phyloP scores from a whole-genome alignment of 1,139 yeast species.

The Casaregolazyma suthepensis region DNA sequence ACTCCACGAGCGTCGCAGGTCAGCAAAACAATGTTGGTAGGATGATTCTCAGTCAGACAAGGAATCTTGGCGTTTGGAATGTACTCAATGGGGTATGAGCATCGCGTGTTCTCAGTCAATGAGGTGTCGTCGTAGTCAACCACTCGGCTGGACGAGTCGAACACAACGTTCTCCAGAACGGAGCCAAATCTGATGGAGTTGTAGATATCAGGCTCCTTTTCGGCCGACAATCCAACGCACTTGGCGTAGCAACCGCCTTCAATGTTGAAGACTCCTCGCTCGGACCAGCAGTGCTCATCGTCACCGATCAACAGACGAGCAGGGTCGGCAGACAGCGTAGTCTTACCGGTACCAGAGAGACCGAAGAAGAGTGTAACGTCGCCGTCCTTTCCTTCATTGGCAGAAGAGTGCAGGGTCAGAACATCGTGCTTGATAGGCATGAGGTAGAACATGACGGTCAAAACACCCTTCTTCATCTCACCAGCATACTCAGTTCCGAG shows the following conservation, averaged over 20 bases:
- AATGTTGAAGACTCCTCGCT: constrained; percentile 95
- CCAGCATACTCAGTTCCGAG: constrained; percentile 99
- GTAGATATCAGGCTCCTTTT: constrained; percentile 97
- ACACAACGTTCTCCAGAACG: constrained; percentile 87
- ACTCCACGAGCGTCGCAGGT: constrained; percentile 99
- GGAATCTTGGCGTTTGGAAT: constrained; percentile 97
- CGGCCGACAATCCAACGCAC: constrained; percentile 83
- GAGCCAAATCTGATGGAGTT: constrained; percentile 93
- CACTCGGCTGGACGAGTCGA: constrained; percentile 68
- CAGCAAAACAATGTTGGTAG: constrained; percentile 83
- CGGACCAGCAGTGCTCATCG: constrained; percentile 99
- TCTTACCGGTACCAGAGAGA: constrained; percentile 96
- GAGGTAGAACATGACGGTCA: constrained; percentile 97
- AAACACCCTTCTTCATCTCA: constrained; percentile 99
- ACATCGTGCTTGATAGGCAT: constrained; percentile 94
- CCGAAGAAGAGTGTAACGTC: constrained; percentile 95
- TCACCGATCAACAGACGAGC: constrained; percentile 93
- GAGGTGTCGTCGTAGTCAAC: constrained; percentile 81
- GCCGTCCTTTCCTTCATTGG: constrained; percentile 79
- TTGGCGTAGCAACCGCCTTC: constrained; percentile 99
- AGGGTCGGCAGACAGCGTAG: constrained; percentile 95
- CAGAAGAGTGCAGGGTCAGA: constrained; percentile 90
- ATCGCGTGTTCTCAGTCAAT: constrained; percentile 91
- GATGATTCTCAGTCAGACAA: constrained; percentile 84
- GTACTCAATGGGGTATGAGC: constrained; percentile 97